phyloP scores from a whole-genome alignment of 352 stramenopile genomes.

The Phytophthora sansomeana region DNA sequence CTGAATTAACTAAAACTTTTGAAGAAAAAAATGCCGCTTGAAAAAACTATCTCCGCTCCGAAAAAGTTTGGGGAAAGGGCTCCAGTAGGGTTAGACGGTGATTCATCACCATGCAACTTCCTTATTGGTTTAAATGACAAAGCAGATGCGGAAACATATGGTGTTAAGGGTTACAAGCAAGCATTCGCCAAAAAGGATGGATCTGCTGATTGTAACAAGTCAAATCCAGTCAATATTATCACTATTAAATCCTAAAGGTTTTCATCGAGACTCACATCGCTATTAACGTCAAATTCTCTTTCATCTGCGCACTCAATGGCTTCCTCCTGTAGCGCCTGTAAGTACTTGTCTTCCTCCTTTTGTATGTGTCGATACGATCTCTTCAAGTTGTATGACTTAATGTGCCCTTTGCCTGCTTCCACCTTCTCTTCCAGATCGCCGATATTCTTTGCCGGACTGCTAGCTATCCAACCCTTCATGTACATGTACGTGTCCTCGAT shows the following conservation, averaged over 20 bases:
- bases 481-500: too few relatives aligned
- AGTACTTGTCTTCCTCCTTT: not conserved
- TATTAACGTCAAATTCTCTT: not conserved
- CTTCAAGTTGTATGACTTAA: not conserved
- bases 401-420: not conserved
- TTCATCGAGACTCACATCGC: not conserved
- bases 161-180: not conserved
- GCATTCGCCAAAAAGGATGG: not conserved
- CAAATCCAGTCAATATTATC: not conserved
- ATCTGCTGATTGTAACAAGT: not conserved
- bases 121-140: not conserved
- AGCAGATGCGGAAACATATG: conserved; percentile 2
- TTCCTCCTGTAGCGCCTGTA: not conserved
- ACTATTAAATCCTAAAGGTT: not conserved
- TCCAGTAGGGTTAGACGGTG: not conserved
- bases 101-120: not conserved
- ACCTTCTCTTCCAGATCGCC: not conserved
- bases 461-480: not conserved
- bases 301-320: not conserved
- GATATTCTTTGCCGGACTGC: not conserved
- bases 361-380: not conserved
- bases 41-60: not conserved
- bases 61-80: conserved; percentile 8
- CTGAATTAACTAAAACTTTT: too few relatives aligned
- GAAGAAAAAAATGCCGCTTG: too few relatives aligned